Base-by-base conservation (phyloP, 2,329 filamentous ascomycete genomes). In the Pseudodiploospora longispora region DNA sequence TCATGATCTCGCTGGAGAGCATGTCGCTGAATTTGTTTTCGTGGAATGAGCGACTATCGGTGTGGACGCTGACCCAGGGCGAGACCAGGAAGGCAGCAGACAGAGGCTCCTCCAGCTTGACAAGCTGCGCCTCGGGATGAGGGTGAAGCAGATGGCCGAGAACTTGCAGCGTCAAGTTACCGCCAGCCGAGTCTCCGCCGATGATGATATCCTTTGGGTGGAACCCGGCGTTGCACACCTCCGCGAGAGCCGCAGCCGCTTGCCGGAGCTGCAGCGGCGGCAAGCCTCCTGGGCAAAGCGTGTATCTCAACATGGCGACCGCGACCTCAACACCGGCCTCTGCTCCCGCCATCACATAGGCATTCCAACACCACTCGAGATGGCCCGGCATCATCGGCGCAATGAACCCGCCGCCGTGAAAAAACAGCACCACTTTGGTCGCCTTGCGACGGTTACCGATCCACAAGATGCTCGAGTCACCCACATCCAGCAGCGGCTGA, bases 141-240 rank as follows among this genome's bases (percentile, higher is more conserved):
- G 63, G 62, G 27, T 61, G 57, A 7, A 64, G 34, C 3, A 66
- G 35, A 39, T 67, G 63, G 7, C 55, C 47, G 7, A 66, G 46
- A 6, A 66, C 41, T 47, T 63, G 59, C 8, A 53, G 47, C 1
- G 59, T 54, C 30, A 67, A 39, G 44, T 66, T 65, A 0, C 58
- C 64, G 10, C 64, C 64, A 0, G 63, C 63, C 8, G 64, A 66
- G 40, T 67, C 64, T 3, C 63, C 63, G 4, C 64, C 64, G 6
- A 67, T 41, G 38, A 64, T 48, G 8, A 67, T 51, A 40, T 66
- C 52, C 2, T 48, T 42, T 0, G 64, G 56, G 5, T 35, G 35
- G 37, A 64, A 47, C 4, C 64, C 65, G 1, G 53, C 47, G 0
- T 50, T 47, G 1, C 66, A 48, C 2, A 67, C 36, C n/a, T 57